phyloP scores from a whole-genome alignment of 306 rosid genomes.

The Alnus rubra region DNA sequence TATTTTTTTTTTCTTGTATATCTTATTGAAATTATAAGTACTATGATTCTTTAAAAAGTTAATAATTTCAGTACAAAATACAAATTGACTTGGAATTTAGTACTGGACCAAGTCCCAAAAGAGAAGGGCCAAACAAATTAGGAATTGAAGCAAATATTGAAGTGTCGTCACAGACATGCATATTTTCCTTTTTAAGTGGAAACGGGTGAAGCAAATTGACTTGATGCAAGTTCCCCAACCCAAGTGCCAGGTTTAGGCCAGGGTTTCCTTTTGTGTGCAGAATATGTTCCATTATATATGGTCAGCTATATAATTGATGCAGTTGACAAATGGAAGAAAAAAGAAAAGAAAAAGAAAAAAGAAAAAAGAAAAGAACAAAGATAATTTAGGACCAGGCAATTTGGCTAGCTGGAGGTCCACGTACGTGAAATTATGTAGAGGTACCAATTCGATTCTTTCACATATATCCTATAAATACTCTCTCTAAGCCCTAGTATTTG shows the following conservation, averaged over 20 bases:
- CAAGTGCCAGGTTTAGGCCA: constrained; percentile 2
- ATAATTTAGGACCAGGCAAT: background rate
- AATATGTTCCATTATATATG: background rate
- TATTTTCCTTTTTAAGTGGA: background rate
- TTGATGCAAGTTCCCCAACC: background rate
- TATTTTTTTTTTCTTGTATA: too few relatives aligned
- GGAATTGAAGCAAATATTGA: too few relatives aligned
- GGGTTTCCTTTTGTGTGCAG: background rate
- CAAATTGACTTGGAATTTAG: too few relatives aligned
- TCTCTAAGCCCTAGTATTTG: background rate
- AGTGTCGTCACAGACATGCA: background rate
- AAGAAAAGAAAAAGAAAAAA: background rate
- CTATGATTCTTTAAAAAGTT: too few relatives aligned
- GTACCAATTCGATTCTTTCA: constrained; percentile 3
- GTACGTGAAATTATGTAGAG: background rate
- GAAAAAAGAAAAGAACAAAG: background rate
- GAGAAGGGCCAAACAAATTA: too few relatives aligned
- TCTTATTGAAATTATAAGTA: too few relatives aligned
- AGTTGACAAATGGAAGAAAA: background rate
- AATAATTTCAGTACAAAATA: too few relatives aligned
- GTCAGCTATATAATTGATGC: background rate
- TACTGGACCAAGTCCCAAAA: too few relatives aligned
- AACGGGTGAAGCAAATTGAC: background rate
- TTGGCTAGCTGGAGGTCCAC: background rate
- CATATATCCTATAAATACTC: background rate